Evolutionary conservation across 768 basidiomycete genomes (phyloP), one percentile per base, ranked within the genome.

Genomic region (Auricularia heimuer): DNA sequence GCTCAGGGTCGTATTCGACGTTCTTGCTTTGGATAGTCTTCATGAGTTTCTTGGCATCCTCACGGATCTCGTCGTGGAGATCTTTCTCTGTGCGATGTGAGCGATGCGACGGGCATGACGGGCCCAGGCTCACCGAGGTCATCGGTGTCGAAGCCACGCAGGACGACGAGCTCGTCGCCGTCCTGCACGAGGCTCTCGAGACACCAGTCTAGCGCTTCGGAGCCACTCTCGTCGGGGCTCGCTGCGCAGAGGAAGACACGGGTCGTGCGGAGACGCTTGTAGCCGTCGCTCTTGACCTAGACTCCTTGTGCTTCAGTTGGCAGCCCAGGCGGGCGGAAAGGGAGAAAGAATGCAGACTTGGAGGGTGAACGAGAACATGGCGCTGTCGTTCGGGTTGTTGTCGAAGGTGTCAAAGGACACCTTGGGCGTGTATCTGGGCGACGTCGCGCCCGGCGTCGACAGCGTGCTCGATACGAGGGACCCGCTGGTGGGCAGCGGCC

Each of bases 121-220:
- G 12, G 29, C 14, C 14, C 24, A 36, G 34, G 71, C 84, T 39
- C 67, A 92, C 92, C 88, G 34, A 92, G 76, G 39, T 88, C 90
- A 42, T 94, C 94, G 67, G 90, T 84, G 67, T 96, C 94, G 14
- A 96, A 84, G 0, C 96, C 96, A 44, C 96, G 80, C 65, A 92
- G 90, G 8, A 98, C 89, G 65, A 99, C 86, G 24, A 98, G 77
- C 75, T 98, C 96, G 73, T 98, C 96, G 1, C 92, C 91, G 64
- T 92, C 89, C 74, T 91, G 88, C 7, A 88, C 85, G 11, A 99
- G 80, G 39, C 83, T 81, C 69, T 92, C 90, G 35, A 98, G 80
- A n/a, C 85, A 80, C 96, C 96, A 99, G 65, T 97, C 92, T 7
- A 98, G 78, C 0, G 96, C 95, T 70, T 94, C 86, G 4, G 81